Conservation (phyloP, 2,329 filamentous ascomycete genomes). For the Fusarium siculi region DNA sequence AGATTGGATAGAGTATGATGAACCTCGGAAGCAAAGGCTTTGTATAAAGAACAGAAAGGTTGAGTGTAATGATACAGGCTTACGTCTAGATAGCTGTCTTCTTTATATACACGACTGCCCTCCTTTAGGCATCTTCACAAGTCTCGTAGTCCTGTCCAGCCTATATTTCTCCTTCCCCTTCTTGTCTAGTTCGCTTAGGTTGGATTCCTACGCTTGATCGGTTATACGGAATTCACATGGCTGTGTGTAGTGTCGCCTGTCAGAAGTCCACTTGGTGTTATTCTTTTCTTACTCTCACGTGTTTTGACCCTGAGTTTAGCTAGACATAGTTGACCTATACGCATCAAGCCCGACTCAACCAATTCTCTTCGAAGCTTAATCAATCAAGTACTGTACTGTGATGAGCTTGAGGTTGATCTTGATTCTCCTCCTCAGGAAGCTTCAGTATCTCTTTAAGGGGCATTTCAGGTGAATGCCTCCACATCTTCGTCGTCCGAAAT, state of each 20-base stretch:
- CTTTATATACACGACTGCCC: not conserved
- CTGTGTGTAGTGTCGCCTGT: accelerated
- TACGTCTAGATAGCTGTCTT: not conserved
- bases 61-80: accelerated
- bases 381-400: accelerated
- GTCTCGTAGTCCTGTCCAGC: accelerated
- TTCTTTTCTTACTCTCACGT: not conserved
- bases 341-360: accelerated
- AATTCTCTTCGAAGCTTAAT: accelerated
- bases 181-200: not conserved
- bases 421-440: accelerated
- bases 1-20: accelerated
- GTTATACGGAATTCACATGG: not conserved
- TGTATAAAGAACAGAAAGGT: accelerated
- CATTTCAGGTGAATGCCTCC: not conserved
- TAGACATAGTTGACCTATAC: accelerated
- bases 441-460: not conserved
- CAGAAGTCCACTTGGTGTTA: not conserved
- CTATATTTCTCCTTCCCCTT: not conserved
- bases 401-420: accelerated
- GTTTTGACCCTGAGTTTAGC: accelerated
- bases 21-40: not conserved
- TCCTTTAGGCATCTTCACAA: not conserved
- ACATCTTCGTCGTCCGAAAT: accelerated
- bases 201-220: not conserved